A percentile compares a stretch with the other conserved stretches of the same genome.
phyloP scores from a whole-genome alignment of 2,329 filamentous ascomycete species.

The Xylariaceae sp. region DNA sequence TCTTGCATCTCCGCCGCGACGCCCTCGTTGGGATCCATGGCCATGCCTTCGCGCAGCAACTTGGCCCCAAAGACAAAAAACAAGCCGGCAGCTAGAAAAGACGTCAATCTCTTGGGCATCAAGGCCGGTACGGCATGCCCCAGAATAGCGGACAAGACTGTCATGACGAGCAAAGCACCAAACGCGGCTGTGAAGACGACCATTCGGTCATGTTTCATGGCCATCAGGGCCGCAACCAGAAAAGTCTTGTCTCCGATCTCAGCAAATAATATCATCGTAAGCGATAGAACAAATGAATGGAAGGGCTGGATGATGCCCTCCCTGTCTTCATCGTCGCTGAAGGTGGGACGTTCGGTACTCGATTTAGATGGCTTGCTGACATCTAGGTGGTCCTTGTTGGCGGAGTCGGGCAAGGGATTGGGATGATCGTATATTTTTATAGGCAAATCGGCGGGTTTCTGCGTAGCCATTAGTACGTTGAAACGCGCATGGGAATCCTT shows the following conservation, averaged over 20 bases:
- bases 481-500: not conserved
- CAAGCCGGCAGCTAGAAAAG: slow-evolving; percentile 73
- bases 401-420: slow-evolving; percentile 62
- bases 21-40: slow-evolving; percentile 84
- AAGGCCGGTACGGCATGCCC: slow-evolving; percentile 89
- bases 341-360: slow-evolving; percentile 31
- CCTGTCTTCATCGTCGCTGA: slow-evolving; percentile 37
- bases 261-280: slow-evolving; percentile 96
- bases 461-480: slow-evolving; percentile 25
- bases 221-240: slow-evolving; percentile 94
- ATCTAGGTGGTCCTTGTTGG: slow-evolving; percentile 61
- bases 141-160: slow-evolving; percentile 83
- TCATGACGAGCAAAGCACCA: slow-evolving; percentile 88
- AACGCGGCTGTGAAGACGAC: slow-evolving; percentile 96
- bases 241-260: slow-evolving; percentile 99
- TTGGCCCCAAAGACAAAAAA: slow-evolving; percentile 88
- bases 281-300: slow-evolving; percentile 86
- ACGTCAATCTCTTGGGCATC: slow-evolving; percentile 86
- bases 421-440: slow-evolving; percentile 71
- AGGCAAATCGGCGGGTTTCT: slow-evolving; percentile 81
- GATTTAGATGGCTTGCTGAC: slow-evolving; percentile 40
- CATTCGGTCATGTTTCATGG: slow-evolving; percentile 93
- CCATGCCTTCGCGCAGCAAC: slow-evolving; percentile 78
- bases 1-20: slow-evolving; percentile 98
- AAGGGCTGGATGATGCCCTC: slow-evolving; percentile 68